These are phyloP conservation scores for Cetradonia linearis DNA, from an alignment of 495 filamentous ascomycete genomes.

Conservation along the genomic window DNA sequence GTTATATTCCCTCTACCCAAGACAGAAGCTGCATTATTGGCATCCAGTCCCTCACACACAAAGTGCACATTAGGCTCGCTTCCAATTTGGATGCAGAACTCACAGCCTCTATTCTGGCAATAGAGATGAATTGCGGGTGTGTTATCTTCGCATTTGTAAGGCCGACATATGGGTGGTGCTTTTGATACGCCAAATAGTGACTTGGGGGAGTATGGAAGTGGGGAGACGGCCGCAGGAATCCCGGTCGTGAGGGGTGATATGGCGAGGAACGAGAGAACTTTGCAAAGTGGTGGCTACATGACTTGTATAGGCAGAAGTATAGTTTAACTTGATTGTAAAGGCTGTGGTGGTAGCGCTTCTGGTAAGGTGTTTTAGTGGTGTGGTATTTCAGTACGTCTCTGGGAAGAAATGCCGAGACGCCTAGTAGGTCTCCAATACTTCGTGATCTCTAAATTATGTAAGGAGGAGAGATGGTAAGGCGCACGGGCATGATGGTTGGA, in stretches of 20 bases:
- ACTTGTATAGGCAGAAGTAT: not conserved
- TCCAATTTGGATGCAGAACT: not conserved
- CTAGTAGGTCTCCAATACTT: no score
- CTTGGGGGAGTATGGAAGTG: no score
- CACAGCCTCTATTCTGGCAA: not conserved
- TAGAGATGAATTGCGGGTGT: not conserved
- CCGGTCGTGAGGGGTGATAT: not conserved
- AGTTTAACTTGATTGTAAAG: no score
- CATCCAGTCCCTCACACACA: not conserved
- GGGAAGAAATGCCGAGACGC: no score
- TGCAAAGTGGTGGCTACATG: not conserved
- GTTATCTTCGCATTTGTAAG: not conserved
- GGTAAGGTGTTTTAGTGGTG: no score
- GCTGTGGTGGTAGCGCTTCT: no score
- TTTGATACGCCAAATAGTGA: not conserved
- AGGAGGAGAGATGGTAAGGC: not conserved
- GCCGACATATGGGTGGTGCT: not conserved
- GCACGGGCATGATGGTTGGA: not conserved
- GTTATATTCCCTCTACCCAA: not conserved
- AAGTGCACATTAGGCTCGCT: not conserved
- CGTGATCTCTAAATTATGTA: no score
- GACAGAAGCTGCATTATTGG: not conserved
- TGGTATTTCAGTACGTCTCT: no score
- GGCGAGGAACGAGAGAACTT: not conserved
- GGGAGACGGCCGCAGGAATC: not conserved